Evolutionary conservation across 345 rosid genomes (phyloP), one percentile per base, ranked within the genome.

Genomic region (Arabis hirsuta): DNA sequence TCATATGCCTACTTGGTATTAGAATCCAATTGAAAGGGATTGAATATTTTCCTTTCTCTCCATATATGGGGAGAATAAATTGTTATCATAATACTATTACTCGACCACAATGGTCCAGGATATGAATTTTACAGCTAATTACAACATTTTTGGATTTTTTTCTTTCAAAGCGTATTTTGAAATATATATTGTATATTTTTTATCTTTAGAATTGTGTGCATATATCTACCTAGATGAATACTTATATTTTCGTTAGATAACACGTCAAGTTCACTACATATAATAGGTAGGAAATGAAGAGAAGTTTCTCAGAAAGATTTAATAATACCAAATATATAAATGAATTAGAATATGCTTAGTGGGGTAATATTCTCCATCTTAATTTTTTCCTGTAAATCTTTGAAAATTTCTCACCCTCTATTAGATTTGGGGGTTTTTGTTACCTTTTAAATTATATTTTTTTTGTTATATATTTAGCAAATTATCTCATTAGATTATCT

Each of bases 1-100:
- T 70, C 64, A 41, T 70, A 42, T 63, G 76, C 72, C 72, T 50
- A 65, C 57, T 70, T 71, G 76, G 72, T 67, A 64, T 50, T 70
- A 70, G 62, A 64, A 63, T 63, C 69, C 75, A 69, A 62, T 39
- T 54, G 38, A 46, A 62, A 39, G 9, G 9, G 19, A 3, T 62
- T 76, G 39, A n/a, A 62, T 45, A 43, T 14, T 32, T 62, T 62
- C 44, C 1, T 54, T 46, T 60, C 44, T 61, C 46, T 63, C 38
- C 56, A 42, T 14, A 29, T 61, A 29, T 41, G 20, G 26, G 39
- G 54, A 12, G 41, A 44, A 12, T 16, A 41, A 27, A 26, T 19
- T 11, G 26, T 38, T 39, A 59, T 62, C 45, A 41, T 69, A 46
- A 26, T 38, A 70, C 7, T 55, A 41, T 27, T 31, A 69, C 32